These are phyloP conservation scores for Macroventuria anomochaeta DNA, from an alignment of 2,329 filamentous ascomycete genomes.

Conservation along the genomic window DNA sequence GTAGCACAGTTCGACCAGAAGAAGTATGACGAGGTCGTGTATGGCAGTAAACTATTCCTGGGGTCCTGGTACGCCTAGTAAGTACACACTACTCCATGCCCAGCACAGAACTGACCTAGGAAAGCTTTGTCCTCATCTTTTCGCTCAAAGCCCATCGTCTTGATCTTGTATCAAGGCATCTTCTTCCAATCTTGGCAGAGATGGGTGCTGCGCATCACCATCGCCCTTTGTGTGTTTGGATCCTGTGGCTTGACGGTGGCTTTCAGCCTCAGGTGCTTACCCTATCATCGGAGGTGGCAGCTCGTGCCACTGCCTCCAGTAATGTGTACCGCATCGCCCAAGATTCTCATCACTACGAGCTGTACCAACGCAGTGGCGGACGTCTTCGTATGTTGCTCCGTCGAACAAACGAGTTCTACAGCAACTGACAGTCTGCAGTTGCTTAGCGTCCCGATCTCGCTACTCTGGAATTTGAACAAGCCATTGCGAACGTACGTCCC, in stretches of 20 bases:
- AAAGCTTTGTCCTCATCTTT: constrained; percentile 17
- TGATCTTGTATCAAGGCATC: constrained; percentile 21
- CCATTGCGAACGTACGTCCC: constrained; percentile 12
- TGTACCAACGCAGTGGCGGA: constrained; percentile 22
- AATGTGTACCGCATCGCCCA: constrained; percentile 16
- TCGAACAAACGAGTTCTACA: not conserved
- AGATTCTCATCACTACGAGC: constrained; percentile 18
- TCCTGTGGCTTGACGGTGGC: constrained; percentile 8
- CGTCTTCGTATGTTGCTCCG: constrained; percentile 2
- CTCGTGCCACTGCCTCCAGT: constrained; percentile 11
- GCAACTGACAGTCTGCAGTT: not conserved
- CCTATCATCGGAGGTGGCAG: constrained; percentile 10
- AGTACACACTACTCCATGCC: not conserved
- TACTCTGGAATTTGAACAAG: constrained; percentile 22
- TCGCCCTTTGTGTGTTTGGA: constrained; percentile 11
- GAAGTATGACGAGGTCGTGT: constrained; percentile 10
- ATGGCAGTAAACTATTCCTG: constrained; percentile 20
- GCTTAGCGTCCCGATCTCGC: constrained; percentile 18
- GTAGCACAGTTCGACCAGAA: constrained; percentile 9
- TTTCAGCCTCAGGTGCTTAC: constrained; percentile 17
- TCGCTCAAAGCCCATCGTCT: constrained; percentile 22
- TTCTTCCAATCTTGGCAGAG: constrained; percentile 19
- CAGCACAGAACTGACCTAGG: not conserved
- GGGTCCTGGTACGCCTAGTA: constrained; percentile 23
- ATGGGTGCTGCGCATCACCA: constrained; percentile 13